These are phyloP conservation scores for Malus sylvestris DNA, from an alignment of 306 rosid genomes.

Conservation along the genomic window DNA sequence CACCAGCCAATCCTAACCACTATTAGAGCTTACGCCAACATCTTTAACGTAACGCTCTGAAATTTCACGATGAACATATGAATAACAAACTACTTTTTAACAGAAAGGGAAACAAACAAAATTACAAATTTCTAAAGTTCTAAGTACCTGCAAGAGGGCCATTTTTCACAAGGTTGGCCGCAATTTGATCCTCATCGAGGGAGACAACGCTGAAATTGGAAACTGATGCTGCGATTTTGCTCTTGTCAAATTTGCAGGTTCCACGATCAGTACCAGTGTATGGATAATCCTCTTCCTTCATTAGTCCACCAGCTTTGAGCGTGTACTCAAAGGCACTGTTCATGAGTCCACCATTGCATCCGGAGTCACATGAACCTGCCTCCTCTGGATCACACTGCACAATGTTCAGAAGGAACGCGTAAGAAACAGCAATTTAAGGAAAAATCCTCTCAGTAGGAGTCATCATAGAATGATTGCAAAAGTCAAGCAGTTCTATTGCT, in stretches of 20 bases:
- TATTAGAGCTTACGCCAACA: not conserved
- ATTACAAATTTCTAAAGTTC: not conserved
- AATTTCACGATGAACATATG: not conserved
- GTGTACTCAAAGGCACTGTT: constrained; percentile 94
- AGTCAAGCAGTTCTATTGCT: not conserved
- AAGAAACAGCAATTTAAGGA: not conserved
- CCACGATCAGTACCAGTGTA: constrained; percentile 65
- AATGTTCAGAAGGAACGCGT: not conserved
- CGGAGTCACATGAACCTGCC: constrained; percentile 69
- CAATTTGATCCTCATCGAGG: constrained; percentile 79
- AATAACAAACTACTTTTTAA: not conserved
- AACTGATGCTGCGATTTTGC: constrained; percentile 78
- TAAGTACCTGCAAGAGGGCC: constrained; percentile 90
- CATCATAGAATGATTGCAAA: not conserved
- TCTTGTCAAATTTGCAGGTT: constrained; percentile 70
- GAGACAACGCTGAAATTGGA: constrained; percentile 85
- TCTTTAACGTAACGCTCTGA: not conserved
- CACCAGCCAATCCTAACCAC: not conserved
- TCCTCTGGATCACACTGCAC: constrained; percentile 94
- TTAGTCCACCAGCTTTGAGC: constrained; percentile 79
- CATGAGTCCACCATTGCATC: constrained; percentile 98
- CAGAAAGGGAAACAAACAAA: not conserved
- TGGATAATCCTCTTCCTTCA: constrained; percentile 89
- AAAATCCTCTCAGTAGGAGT: not conserved
- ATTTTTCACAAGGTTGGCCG: constrained; percentile 84